Evolutionary conservation across 2,329 filamentous ascomycete genomes (phyloP).

Genomic region (Cladophialophora exuberans): DNA sequence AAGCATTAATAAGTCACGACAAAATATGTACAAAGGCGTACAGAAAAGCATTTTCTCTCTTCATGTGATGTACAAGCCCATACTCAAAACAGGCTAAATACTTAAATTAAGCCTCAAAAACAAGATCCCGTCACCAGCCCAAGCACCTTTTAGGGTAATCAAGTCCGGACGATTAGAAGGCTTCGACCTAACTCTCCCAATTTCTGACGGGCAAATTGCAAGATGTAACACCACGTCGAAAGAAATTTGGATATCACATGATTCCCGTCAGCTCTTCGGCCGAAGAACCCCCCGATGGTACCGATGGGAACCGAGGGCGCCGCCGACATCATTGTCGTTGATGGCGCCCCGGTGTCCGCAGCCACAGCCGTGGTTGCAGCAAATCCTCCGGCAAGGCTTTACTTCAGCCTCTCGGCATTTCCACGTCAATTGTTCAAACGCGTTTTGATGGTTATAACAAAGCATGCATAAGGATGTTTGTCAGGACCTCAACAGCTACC

Average conservation of each 20-base stretch:
- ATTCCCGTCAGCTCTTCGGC: not conserved
- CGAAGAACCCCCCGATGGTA: not conserved
- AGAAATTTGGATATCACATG: conserved; percentile 6
- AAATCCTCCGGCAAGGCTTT: conserved; percentile 1
- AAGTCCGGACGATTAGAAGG: too few relatives aligned
- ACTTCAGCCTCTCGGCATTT: not conserved
- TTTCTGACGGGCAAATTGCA: too few relatives aligned
- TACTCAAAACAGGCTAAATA: not conserved
- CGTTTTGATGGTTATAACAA: not conserved
- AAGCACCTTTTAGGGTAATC: too few relatives aligned
- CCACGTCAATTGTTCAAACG: not conserved
- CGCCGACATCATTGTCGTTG: conserved; percentile 11
- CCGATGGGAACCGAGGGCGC: not conserved
- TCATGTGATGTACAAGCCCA: not conserved
- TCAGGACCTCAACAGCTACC: conserved; percentile 3
- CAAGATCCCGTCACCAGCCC: not conserved
- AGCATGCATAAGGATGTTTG: not conserved
- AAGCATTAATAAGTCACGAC: conserved; percentile 11
- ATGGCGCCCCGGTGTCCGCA: not conserved
- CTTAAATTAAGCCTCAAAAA: not conserved
- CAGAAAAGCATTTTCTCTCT: not conserved
- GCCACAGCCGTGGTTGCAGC: not conserved
- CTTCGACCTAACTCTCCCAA: too few relatives aligned
- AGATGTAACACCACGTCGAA: not conserved
- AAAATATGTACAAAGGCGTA: not conserved